Base-by-base conservation (phyloP, 2,329 filamentous ascomycete genomes). In the Penicillium glabrum region DNA sequence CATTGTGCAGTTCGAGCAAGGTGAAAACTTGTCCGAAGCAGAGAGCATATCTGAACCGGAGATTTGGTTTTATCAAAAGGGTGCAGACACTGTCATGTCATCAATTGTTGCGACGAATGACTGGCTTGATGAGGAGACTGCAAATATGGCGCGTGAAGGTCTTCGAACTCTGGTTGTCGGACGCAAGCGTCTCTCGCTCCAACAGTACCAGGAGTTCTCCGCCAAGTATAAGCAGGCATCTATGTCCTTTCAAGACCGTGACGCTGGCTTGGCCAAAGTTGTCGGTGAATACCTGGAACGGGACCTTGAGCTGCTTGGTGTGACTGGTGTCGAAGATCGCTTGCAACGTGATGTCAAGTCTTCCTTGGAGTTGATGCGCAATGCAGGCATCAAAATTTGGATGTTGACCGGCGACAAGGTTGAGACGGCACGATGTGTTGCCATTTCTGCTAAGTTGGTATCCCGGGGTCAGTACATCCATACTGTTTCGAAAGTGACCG, bases 401-500 rank as follows among this genome's bases (percentile, higher is more conserved):
- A 99, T 99, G 95, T 81, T 99, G 72, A 99, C 95, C 0, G 95
- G 95, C 46, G 95, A 99, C 81, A 99, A 99, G 76, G 91, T 99
- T 3, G 95, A 99, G 77, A 99, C 95, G 14, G 95, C 95, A 16
- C 88, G 95, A 35, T 99, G 95, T 75, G 93, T 99, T 13, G 96
- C 95, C 2, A 89, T 99, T 44, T 96, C 90, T 69, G 93, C 93
- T 29, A 97, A 97, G 73, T 83, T 99, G 7, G 95, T 99, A 14
- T 89, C 92, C 4, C 83, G 95, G 60, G 93, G 93, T 1, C 96
- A 99, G 75, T 95, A 93, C 72, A 96, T 99, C 61, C 92, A 98
- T 76, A 97, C 93, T 0, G 89, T 99, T 44, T 84, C 89, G 41
- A 93, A 93, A 75, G 72, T 97, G 35, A 91, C 89, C 72, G 86